A percentile compares a stretch with the other conserved stretches of the same genome.
phyloP scores from a whole-genome alignment of 495 filamentous ascomycete genomes.

The Aspergillus sparsus region DNA sequence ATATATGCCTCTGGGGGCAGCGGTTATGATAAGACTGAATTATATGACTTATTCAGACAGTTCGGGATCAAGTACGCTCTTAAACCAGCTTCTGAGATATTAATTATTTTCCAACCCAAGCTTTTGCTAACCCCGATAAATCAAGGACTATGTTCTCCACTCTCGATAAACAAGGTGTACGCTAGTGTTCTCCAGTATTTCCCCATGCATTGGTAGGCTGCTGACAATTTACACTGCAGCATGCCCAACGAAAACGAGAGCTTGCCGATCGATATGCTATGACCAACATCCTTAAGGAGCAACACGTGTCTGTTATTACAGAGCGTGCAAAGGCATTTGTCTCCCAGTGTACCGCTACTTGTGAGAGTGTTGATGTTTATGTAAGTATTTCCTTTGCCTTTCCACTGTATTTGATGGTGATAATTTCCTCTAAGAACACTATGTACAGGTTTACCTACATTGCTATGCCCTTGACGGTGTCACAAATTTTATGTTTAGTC shows the following conservation, averaged over 20 bases:
- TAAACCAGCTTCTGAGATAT: not conserved
- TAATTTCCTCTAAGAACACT: not conserved
- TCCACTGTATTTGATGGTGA: not conserved
- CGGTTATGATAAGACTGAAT: conserved; percentile 68
- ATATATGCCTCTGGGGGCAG: conserved; percentile 66
- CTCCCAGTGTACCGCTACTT: conserved; percentile 44
- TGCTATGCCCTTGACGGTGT: conserved; percentile 68
- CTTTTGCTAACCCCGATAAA: conserved; percentile 5
- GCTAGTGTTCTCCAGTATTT: conserved; percentile 14
- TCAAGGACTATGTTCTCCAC: conserved; percentile 63
- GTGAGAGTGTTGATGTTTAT: conserved; percentile 56
- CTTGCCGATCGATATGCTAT: conserved; percentile 68
- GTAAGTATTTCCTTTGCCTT: conserved; percentile 35
- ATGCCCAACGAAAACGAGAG: conserved; percentile 58
- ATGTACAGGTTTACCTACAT: conserved; percentile 44
- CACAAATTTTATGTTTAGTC: conserved; percentile 65
- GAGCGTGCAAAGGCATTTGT: conserved; percentile 56
- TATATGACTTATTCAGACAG: conserved; percentile 63
- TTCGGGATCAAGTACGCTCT: conserved; percentile 51
- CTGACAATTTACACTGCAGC: conserved; percentile 36
- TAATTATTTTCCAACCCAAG: too few relatives aligned
- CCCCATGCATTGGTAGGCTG: too few relatives aligned
- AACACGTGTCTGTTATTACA: conserved; percentile 53
- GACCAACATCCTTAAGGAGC: conserved; percentile 58
- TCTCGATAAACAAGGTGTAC: conserved; percentile 54